Evolutionary conservation across 495 filamentous ascomycete species (phyloP).

Genomic region (Penicillium lagena): DNA sequence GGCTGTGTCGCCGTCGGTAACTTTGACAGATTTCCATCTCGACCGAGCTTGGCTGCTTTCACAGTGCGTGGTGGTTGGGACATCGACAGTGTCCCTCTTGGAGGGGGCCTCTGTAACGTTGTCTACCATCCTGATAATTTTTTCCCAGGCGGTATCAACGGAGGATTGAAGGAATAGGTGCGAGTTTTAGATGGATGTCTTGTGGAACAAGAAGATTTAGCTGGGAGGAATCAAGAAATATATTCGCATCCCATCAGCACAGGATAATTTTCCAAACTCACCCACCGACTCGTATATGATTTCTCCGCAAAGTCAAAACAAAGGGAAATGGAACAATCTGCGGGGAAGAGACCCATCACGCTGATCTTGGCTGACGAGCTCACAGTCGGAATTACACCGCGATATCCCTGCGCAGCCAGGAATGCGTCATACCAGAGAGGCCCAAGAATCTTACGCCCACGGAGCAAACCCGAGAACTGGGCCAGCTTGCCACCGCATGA

Average conservation of each 20-base stretch:
- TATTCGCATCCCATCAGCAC: not conserved
- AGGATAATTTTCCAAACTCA: too few relatives aligned
- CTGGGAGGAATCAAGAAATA: not conserved
- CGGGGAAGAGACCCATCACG: too few relatives aligned
- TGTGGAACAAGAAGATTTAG: not conserved
- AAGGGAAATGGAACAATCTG: not conserved
- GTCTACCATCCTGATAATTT: constrained; percentile 6
- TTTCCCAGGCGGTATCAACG: too few relatives aligned
- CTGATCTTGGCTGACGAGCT: constrained; percentile 13
- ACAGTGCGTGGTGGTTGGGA: constrained; percentile 16
- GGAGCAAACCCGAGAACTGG: constrained; percentile 14
- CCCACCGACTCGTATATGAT: too few relatives aligned
- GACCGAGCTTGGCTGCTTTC: constrained; percentile 17
- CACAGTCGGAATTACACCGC: not conserved
- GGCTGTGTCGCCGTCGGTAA: constrained; percentile 36
- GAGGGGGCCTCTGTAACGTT: constrained; percentile 4
- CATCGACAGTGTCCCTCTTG: constrained; percentile 16
- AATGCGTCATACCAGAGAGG: not conserved
- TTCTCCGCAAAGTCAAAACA: constrained; percentile 5
- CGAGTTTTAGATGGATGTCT: not conserved
- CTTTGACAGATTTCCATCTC: constrained; percentile 22
- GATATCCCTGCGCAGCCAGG: not conserved
- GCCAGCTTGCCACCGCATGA: constrained; percentile 1
- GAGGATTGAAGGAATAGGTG: too few relatives aligned
- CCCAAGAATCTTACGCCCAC: not conserved